Evolutionary conservation across 305 asterid species (phyloP), one percentile per base, ranked within the genome.

Genomic region (Fraxinus xanthoxyloides): DNA sequence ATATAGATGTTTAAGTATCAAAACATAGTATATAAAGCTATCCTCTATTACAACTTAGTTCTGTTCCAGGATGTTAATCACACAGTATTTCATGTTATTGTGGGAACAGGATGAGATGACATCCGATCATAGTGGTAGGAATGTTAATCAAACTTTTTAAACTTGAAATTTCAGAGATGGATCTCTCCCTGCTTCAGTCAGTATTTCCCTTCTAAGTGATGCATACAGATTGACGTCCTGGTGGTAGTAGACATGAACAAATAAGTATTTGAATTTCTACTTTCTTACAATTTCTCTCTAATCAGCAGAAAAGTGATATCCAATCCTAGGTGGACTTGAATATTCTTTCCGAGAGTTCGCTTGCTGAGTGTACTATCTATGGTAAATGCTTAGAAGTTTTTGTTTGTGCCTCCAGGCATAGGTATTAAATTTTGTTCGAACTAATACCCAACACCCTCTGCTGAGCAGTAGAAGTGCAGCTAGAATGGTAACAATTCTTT

Each of bases 141-240:
- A 83, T 82, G 85, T 40, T 46, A 77, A 81, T 81, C n/a, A 43
- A 85, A 34, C 85, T 87, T 81, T n/a, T 87, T 86, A 91, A 89
- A 54, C 93, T 93, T 88, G 99, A 96, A 85, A 84, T 92, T 83
- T 90, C 92, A 30, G 94, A 89, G 91, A 86, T 93, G 88, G 89
- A 91, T 79, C 36, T 79, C 8, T 85, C 90, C 63, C 81, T 83
- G 81, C 85, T 86, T 83, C 82, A 82, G 80, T 67, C 73, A 90
- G 97, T 94, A 89, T 79, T 79, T 70, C 75, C 84, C 65, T 54
- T 80, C 84, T 65, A 51, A 54, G 74, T 72, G 70, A 32, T 40
- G 17, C 73, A 82, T 67, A 36, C 67, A 78, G 77, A 82, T 77
- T 85, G 46, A 59, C 35, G 61, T 78, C 83, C 77, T 78, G 77